These are phyloP conservation scores for Neolecta irregularis DNA, from an alignment of 1,139 yeast species.

Conservation along the genomic window DNA sequence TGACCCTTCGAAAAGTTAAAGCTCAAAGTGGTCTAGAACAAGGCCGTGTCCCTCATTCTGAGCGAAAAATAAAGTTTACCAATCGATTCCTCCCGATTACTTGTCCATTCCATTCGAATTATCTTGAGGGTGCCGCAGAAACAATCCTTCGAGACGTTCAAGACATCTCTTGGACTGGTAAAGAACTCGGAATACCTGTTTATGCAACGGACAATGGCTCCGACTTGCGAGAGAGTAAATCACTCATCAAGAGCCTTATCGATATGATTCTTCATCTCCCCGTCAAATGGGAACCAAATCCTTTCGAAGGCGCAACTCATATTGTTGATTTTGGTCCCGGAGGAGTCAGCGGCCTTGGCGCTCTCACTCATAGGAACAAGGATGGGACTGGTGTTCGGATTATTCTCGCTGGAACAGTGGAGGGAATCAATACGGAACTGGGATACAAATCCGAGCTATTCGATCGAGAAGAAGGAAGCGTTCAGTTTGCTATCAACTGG, in stretches of 20 bases:
- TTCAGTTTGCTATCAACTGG: constrained; percentile 86
- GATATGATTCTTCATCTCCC: constrained; percentile 76
- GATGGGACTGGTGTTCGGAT: constrained; percentile 97
- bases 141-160: constrained; percentile 43
- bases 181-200: constrained; percentile 68
- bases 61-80: constrained; percentile 83
- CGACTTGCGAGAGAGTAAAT: constrained; percentile 49
- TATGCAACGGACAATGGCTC: constrained; percentile 78
- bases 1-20: constrained; percentile 81
- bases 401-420: constrained; percentile 84
- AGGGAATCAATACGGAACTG: constrained; percentile 60
- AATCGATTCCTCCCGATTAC: constrained; percentile 90
- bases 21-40: constrained; percentile 92
- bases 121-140: constrained; percentile 53
- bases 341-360: constrained; percentile 93
- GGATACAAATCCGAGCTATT: constrained; percentile 94
- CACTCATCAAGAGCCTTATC: constrained; percentile 27
- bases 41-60: constrained; percentile 80
- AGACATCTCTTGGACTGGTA: constrained; percentile 39
- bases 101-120: constrained; percentile 91
- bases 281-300: constrained; percentile 94
- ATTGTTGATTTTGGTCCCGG: constrained; percentile 97
- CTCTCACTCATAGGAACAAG: constrained; percentile 88
- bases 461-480: constrained; percentile 46
- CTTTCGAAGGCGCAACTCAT: constrained; percentile 58